A percentile compares a stretch with the other conserved stretches of the same genome.
phyloP scores from a whole-genome alignment of 805 yeast genomes.

The Saccharomyces eubayanus region DNA sequence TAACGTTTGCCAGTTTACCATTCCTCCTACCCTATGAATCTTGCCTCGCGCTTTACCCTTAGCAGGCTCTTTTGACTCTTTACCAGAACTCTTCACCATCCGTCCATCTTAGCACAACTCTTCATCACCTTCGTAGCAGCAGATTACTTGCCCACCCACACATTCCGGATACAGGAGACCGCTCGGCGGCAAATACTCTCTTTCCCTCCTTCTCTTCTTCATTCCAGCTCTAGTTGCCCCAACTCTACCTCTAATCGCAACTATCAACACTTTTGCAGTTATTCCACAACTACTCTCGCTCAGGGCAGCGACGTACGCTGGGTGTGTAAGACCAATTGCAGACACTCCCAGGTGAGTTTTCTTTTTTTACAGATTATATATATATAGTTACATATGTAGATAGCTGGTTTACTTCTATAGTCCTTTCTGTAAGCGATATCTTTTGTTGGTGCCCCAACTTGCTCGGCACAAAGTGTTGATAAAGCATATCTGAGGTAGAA shows the following conservation, averaged over 20 bases:
- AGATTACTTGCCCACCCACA: neutral
- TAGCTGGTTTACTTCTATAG: neutral
- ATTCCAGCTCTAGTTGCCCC: neutral
- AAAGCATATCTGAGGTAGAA: neutral
- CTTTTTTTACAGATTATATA: neutral
- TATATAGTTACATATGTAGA: neutral
- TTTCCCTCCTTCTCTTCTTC: neutral
- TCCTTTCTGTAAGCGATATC: neutral
- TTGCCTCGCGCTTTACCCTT: neutral
- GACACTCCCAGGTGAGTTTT: neutral
- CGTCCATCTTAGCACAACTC: neutral
- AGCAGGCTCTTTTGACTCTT: neutral
- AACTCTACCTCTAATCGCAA: neutral
- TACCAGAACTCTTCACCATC: neutral
- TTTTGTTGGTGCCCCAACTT: neutral
- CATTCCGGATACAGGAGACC: neutral
- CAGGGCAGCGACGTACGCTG: neutral
- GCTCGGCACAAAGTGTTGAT: neutral
- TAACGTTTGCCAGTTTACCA: conserved; percentile 2
- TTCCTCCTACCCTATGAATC: neutral
- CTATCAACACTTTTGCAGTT: neutral
- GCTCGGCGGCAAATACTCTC: neutral
- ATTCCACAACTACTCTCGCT: neutral
- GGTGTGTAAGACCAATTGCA: neutral
- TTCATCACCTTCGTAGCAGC: neutral